Percentiles rank a stretch among this genome's conserved stretches.
Evolutionary conservation across 805 yeast species (phyloP).

Genomic region (Zygoascus biomembranicola): DNA sequence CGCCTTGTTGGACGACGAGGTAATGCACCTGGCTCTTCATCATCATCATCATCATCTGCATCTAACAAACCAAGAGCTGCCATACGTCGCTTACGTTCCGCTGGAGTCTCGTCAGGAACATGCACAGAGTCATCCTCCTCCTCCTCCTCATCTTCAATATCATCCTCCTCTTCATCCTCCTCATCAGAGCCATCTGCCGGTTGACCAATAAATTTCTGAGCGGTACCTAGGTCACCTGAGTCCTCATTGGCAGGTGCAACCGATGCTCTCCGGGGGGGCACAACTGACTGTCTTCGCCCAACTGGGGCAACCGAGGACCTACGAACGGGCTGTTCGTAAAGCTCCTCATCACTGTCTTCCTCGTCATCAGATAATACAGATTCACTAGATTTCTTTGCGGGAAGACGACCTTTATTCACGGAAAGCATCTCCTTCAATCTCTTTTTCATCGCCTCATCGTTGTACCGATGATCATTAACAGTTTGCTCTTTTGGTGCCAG

Average conservation of each 20-base stretch:
- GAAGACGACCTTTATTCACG: neutral
- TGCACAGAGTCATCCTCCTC: neutral
- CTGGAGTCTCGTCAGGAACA: conserved; percentile 33
- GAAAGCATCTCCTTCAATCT: conserved; percentile 10
- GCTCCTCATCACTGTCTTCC: neutral
- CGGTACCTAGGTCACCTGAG: neutral
- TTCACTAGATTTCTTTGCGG: neutral
- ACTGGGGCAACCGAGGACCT: neutral
- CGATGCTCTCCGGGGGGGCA: neutral
- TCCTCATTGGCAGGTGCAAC: conserved; percentile 1
- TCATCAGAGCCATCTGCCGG: conserved; percentile 25
- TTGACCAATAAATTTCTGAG: neutral
- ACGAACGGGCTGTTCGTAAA: neutral
- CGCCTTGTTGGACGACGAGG: conserved; percentile 7
- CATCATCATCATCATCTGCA: conserved; percentile 18
- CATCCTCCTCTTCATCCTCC: conserved; percentile 26
- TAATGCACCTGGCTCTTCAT: conserved; percentile 11
- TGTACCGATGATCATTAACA: conserved; percentile 11
- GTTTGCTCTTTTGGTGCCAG: conserved; percentile 13
- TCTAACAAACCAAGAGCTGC: conserved; percentile 29
- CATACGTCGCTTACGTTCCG: conserved; percentile 55
- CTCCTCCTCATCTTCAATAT: conserved; percentile 19
- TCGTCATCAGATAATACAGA: neutral
- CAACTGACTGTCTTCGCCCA: neutral
- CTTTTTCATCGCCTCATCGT: conserved; percentile 18